Evolutionary conservation across 164 flowering plant species (phyloP), one percentile per base, ranked within the genome.

Genomic region (Nymphaea thermarum): DNA sequence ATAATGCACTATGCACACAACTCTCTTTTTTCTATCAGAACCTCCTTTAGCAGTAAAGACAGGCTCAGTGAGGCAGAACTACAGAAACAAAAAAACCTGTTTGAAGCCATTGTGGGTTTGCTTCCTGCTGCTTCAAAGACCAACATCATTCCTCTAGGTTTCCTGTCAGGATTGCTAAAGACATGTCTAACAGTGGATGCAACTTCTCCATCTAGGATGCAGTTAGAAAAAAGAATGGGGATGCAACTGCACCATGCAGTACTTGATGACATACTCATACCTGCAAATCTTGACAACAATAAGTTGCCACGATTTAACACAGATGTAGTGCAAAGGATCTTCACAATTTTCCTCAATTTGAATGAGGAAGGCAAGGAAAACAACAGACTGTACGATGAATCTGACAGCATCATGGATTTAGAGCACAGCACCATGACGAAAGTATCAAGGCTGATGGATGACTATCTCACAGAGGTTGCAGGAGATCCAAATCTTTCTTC

Each of bases 201-300:
- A 7, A 81, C 92, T 1, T 89, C 83, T 42, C 51, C 71, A 41
- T 81, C 81, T 63, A 69, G 78, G 43, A 65, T 73, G 10, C 66
- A 74, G 6, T 61, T 92, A 73, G 94, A 92, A 85, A 86, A 63
- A 81, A 92, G 83, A 71, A 84, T 90, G 44, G 96, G 86, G 6
- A 75, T 71, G 67, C 86, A 82, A 60, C 79, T 92, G 5, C 91
- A 90, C 44, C 82, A 82, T 66, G 94, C 98, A 3, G 84, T 86
- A 2, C 71, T 92, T 4, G 96, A 92, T 72, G 96, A 90, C 77
- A 77, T 92, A 4, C 70, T 90, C 65, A 84, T 92, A 6, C 96
- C 98, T 25, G 88, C 89, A 68, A 87, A 89, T 66, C 88, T 94
- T 0, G 86, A 89, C 69, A 74, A 84, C 67, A 85, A 75, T 14